These are phyloP conservation scores for Chlorella sp. DNA, from an alignment of 139 green algal species.

Conservation along the genomic window DNA sequence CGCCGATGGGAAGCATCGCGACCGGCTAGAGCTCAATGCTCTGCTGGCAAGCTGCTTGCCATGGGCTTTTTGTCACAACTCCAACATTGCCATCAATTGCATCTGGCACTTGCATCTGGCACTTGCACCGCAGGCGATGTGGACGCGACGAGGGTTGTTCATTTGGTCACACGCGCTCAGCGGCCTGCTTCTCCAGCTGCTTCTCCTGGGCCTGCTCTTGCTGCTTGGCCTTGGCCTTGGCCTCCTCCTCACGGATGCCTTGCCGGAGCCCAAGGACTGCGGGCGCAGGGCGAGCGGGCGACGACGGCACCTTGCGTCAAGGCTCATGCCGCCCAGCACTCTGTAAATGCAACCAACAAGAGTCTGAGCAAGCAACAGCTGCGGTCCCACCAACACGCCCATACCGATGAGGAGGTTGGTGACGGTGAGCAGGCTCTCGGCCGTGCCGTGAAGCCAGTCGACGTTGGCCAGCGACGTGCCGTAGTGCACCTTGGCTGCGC, in stretches of 20 bases:
- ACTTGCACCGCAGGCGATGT: too few relatives aligned
- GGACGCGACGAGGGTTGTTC: too few relatives aligned
- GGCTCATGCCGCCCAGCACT: too few relatives aligned
- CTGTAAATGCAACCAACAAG: neutral
- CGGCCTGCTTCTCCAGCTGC: too few relatives aligned
- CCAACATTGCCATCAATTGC: too few relatives aligned
- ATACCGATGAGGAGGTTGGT: constrained; percentile 93
- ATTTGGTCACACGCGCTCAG: too few relatives aligned
- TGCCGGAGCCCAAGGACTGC: constrained; percentile 24
- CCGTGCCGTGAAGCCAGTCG: constrained; percentile 92
- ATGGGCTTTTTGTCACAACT: too few relatives aligned
- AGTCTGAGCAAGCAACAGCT: neutral
- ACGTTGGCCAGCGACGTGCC: constrained; percentile 86
- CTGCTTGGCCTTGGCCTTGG: neutral
- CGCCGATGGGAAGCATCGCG: too few relatives aligned
- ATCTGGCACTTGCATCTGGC: too few relatives aligned
- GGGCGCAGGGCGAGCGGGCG: neutral
- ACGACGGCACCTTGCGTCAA: neutral
- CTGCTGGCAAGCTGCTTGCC: too few relatives aligned
- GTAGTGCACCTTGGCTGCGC: constrained; percentile 80
- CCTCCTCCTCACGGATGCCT: constrained; percentile 23
- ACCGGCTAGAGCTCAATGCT: too few relatives aligned
- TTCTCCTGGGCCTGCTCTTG: neutral
- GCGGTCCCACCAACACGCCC: neutral
- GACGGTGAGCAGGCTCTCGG: constrained; percentile 91